Evolutionary conservation across 164 flowering plant species (phyloP), one percentile per base, ranked within the genome.

Genomic region (Warburgia ugandensis): DNA sequence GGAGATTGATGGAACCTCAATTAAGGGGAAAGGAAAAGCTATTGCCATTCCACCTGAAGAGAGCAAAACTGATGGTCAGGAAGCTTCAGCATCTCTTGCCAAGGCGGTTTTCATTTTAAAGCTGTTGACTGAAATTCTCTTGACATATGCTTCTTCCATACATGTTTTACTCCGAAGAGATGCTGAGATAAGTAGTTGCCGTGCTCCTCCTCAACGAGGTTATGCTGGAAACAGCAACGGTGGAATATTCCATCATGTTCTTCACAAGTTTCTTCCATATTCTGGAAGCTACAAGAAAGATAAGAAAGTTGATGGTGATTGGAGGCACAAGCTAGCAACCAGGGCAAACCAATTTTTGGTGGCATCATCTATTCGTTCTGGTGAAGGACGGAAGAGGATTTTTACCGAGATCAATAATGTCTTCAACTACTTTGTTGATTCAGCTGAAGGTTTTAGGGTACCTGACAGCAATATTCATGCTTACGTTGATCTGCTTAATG

Each of bases 11-110:
- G 75, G 62, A 43, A 63, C 82, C 56, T 56, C n/a, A 9, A 68
- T 28, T 53, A 92, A 83, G 67, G 92, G 94, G 19, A 92, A 92
- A 68, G 99, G 97, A 39, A 94, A 89, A 69, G 97, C 92, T 8
- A 42, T 86, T 61, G 94, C 71, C n/a, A 55, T 73, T 60, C 54
- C 35, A 6, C 45, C 84, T 60, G 86, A 74, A 52, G 84, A 76
- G 54, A 67, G 47, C 56, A 81, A 73, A 63, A 45, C 62, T 17
- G 68, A 54, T 61, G 58, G 29, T 45, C 82, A 69, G 55, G 99
- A 94, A 62, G 71, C 68, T 51, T 74, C 90, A 30, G 89, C 87
- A 38, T 70, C 82, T 19, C 79, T 89, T 59, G 99, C 94, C 27
- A 86, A 82, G 72, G 68, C 73, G 42, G 94, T 84, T 7, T 92